Conservation (phyloP, 2,329 filamentous ascomycete genomes). For the Exophiala lecanii-corni region DNA sequence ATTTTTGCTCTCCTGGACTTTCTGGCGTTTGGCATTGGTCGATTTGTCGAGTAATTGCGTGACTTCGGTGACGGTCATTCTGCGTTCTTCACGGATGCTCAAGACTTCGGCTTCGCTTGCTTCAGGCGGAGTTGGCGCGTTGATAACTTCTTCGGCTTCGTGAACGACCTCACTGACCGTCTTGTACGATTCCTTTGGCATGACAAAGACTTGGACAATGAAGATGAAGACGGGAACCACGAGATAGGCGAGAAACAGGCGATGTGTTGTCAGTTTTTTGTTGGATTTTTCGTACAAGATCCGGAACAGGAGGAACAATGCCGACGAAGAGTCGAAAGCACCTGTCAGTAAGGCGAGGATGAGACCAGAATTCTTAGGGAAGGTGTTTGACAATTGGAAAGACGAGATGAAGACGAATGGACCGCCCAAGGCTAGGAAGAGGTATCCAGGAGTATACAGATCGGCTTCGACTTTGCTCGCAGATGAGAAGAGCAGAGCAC, state of each 20-base stretch:
- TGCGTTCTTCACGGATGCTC: constrained; percentile 48
- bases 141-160: constrained; percentile 55
- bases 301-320: constrained; percentile 70
- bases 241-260: constrained; percentile 70
- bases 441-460: constrained; percentile 67
- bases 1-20: constrained; percentile 63
- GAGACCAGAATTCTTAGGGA: constrained; percentile 70
- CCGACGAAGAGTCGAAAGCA: constrained; percentile 78
- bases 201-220: constrained; percentile 62
- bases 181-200: constrained; percentile 75
- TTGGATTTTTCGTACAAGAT: constrained; percentile 60
- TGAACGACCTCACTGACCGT: constrained; percentile 77
- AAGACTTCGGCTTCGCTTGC: constrained; percentile 50
- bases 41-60: constrained; percentile 66
- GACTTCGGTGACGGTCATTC: constrained; percentile 64
- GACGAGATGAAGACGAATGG: constrained; percentile 78
- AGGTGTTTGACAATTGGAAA: constrained; percentile 80
- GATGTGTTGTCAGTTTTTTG: constrained; percentile 56
- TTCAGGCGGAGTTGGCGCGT: constrained; percentile 44
- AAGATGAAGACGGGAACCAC: constrained; percentile 64
- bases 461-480: constrained; percentile 64
- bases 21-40: constrained; percentile 55
- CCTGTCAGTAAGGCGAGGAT: constrained; percentile 76
- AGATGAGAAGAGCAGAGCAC: constrained; percentile 69
- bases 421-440: constrained; percentile 71